Base-by-base conservation (phyloP, 495 filamentous ascomycete species). In the Neohortaea acidophila region DNA sequence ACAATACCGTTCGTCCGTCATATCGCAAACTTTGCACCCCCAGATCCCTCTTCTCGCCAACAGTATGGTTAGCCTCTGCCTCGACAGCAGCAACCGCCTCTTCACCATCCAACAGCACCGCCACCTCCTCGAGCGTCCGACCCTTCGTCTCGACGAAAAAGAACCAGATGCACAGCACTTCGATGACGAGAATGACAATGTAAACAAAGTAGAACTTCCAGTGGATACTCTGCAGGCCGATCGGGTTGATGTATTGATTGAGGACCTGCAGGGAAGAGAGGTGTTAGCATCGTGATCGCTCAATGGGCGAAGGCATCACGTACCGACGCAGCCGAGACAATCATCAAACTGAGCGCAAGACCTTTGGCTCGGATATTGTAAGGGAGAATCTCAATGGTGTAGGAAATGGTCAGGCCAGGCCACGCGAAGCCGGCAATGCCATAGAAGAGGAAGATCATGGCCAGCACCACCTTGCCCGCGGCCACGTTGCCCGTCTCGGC, bases 361-460 rank as follows among this genome's bases (percentile, higher is more conserved):
- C 76, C 76, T 62, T 80, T 84, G 28, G 75, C 74, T 13, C 76
- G 69, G 41, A 81, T 62, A 31, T 69, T 66, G 59, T 75, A 84
- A 0, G 75, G 75, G 10, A 77, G 59, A 23, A 81, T 71, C 59
- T 81, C 77, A 20, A 76, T 45, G n/a, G 50, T 41, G 38, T 61
- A 59, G 21, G 74, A 70, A 33, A 77, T 68, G 21, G 79, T 60
- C 37, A 80, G 58, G 30, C 73, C 48, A 28, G 55, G 47, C 48
- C 51, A 57, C 11, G 58, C 53, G 31, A 54, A 38, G 0, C 46
- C 44, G 32, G 55, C 48, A 15, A 52, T 19, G 26, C 46, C 33
- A 30, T 36, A 48, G 47, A 55, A 57, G 35, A 56, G 38, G 43
- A 51, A 60, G 23, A 60, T 50, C 32, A 56, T 47, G 21, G 45